phyloP scores from a whole-genome alignment of 1,139 yeast genomes.

The Candida pseudoviswanathii region DNA sequence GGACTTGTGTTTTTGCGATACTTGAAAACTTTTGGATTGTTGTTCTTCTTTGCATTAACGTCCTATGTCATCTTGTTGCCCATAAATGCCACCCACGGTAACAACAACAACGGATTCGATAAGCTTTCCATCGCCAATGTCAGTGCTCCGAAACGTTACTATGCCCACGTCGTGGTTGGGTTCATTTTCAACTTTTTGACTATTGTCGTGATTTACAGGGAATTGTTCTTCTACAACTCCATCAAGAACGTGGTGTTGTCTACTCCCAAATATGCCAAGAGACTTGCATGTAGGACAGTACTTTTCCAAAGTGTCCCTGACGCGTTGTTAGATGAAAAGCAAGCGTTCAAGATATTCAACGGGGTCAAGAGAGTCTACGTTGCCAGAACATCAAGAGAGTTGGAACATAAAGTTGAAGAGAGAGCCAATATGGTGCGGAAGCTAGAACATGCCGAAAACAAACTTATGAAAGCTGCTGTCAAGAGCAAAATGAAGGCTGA shows the following conservation, averaged over 20 bases:
- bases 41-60: constrained; percentile 41
- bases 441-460: constrained; percentile 71
- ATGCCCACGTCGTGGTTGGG: constrained; percentile 82
- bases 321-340: constrained; percentile 62
- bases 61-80: constrained; percentile 65
- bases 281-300: constrained; percentile 76
- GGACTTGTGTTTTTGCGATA: constrained; percentile 71
- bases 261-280: constrained; percentile 75
- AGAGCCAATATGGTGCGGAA: constrained; percentile 63
- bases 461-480: constrained; percentile 60
- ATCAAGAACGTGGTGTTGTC: constrained; percentile 80
- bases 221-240: constrained; percentile 76
- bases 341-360: constrained; percentile 62
- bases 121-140: constrained; percentile 77
- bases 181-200: constrained; percentile 77
- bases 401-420: constrained; percentile 58
- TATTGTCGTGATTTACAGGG: constrained; percentile 75
- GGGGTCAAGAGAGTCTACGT: constrained; percentile 76
- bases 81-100: constrained; percentile 64
- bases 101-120: constrained; percentile 65
- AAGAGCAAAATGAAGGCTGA: constrained; percentile 64
- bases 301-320: constrained; percentile 81
- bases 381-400: constrained; percentile 64
- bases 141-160: constrained; percentile 58
- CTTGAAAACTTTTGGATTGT: constrained; percentile 45